Evolutionary conservation across 2,329 filamentous ascomycete species (phyloP), one percentile per base, ranked within the genome.

Genomic region (Pestalotiopsis sp.): DNA sequence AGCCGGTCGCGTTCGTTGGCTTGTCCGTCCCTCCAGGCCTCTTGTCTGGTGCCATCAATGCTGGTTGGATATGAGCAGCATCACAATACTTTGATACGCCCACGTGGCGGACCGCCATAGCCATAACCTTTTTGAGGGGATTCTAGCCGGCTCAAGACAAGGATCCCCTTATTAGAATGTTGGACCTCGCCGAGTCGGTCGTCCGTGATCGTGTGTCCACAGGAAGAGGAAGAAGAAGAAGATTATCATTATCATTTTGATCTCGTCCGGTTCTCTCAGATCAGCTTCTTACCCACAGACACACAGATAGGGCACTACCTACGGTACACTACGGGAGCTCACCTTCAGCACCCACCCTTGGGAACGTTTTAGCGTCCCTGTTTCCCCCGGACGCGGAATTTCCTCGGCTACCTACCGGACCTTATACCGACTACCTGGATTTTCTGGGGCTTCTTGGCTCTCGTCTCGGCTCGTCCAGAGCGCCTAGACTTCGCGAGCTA

Each of bases 71-170:
- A 25, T 67, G 59, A 52, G 27, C 66, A 67, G 25, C 66, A 62
- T 17, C 45, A 52, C 41, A 49, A 57, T 49, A 63, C 23, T 23
- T 62, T 62, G 57, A 67, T 67, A 63, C 66, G 59, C 66, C 66
- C 66, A 67, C 66, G 66, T 67, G 66, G 66, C 66, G 57, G 45
- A 39, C 57, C 57, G 57, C 66, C 57, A 58, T 62, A 62, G 57
- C 66, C 66, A 36, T 36, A 36, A 36, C 31, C 31, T 36, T 63
- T 67, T 52, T 39, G 49, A 52, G 36, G 23, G 36, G 61, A 57
- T 27, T 4, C 25, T 25, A 25, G 27, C 23, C 49, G 65, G 12
- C 56, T n/a, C 31, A 31, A 59, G 57, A 20, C 45, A 52, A 52
- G 45, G 45, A 52, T 52, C 45, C 45, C 45, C 17, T 52, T 52